Base-by-base conservation (phyloP, 495 filamentous ascomycete genomes). In the Daldinia childiae region DNA sequence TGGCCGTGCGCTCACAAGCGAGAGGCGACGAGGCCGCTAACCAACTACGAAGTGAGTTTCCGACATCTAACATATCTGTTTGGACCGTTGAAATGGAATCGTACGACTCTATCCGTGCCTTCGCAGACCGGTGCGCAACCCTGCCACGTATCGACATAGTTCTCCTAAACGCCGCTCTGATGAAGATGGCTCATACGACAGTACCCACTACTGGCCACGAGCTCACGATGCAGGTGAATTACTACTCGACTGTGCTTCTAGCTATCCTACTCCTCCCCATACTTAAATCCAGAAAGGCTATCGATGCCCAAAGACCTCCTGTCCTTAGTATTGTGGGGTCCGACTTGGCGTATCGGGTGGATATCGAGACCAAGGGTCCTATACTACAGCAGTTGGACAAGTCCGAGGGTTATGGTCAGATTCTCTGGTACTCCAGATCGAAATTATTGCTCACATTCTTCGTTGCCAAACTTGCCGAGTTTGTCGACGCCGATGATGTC, bases 211-310 rank as follows among this genome's bases (percentile, higher is more conserved):
- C 43, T 48, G 43, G 43, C 2, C 43, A 48, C 17, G 43, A 48
- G 43, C 43, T 48, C 17, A 48, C 43, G 19, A 48, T 48, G 43
- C 43, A 48, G 17, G 43, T 48, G 6, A 57, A 29, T 45, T 52
- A 32, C 11, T 19, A 12, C 26, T 39, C 19, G 8, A 50, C 29
- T 1, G 38, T 27, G 45, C 34, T 27, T 56, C 62, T 54, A 50
- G 27, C 62, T 26, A 45, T 43, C 38, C 12, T 64, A 12, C 52
- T 48, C 26, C 52, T 57, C 50, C 24, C 27, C 17, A 38, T 54
- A 64, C 51, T 64, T 21, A 27, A 32, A 36, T n/a, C 62, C 39
- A 26, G 5, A 8, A 14, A 27, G 4, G 14, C 50, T 9, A 9
- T 21, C 43, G 43, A 19, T 21, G 19, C 43, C 7, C 17, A 12